Conservation (phyloP, 192 early-diverging fungal species). For the Coemansia sp. region DNA sequence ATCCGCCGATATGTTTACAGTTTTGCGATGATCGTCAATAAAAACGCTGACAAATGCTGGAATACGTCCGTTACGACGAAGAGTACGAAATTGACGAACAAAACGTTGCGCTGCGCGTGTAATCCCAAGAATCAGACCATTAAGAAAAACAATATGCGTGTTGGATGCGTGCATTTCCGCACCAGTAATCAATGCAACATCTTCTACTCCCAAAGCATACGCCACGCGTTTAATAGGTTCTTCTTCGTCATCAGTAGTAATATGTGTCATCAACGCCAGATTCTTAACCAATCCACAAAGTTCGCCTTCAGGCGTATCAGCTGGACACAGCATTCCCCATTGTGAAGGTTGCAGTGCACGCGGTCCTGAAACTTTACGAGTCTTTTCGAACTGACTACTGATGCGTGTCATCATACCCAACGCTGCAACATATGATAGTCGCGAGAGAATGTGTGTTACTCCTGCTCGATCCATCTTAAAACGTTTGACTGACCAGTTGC, state of each 20-base stretch:
- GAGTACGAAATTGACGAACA: slow-evolving; percentile 78
- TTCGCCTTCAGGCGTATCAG: slow-evolving; percentile 98
- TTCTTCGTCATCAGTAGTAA: slow-evolving; percentile 93
- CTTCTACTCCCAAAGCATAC: slow-evolving; percentile 89
- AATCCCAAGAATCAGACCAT: slow-evolving; percentile 90
- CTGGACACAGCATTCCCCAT: slow-evolving; percentile 96
- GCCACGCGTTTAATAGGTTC: slow-evolving; percentile 71
- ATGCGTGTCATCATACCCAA: slow-evolving; percentile 99
- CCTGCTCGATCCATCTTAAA: slow-evolving; percentile 99
- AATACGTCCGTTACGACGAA: slow-evolving; percentile 84
- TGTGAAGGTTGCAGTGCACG: slow-evolving; percentile 93
- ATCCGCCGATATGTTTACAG: slow-evolving; percentile 91
- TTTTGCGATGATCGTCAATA: slow-evolving; percentile 74
- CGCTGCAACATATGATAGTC: slow-evolving; percentile 90
- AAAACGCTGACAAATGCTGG: slow-evolving; percentile 90
- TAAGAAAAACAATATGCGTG: slow-evolving; percentile 87
- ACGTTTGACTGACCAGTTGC: slow-evolving; percentile 98
- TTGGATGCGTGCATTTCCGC: slow-evolving; percentile 76
- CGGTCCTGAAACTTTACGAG: slow-evolving; percentile 95
- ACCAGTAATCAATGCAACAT: slow-evolving; percentile 85
- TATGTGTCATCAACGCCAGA: slow-evolving; percentile 97
- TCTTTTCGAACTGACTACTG: slow-evolving; percentile 96
- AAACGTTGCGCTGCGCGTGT: slow-evolving; percentile 80
- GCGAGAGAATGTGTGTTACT: slow-evolving; percentile 92
- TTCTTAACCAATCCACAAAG: slow-evolving; percentile 97